These are phyloP conservation scores for Trichoderma brevicompactum DNA, from an alignment of 2,329 filamentous ascomycete genomes.

Conservation along the genomic window DNA sequence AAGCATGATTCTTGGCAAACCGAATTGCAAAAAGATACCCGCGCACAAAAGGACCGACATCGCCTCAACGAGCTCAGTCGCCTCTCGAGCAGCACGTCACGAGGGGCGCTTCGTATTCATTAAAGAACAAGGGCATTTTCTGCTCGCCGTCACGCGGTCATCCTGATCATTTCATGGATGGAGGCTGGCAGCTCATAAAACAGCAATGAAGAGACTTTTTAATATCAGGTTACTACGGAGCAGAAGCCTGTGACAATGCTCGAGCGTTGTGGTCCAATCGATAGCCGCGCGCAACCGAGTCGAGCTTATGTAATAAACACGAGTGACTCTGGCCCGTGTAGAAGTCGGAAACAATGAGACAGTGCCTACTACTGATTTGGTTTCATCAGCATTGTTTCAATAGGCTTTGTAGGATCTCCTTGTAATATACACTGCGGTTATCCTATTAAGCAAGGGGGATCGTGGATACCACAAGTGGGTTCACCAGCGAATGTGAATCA, in stretches of 20 bases:
- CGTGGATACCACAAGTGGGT: too few relatives aligned
- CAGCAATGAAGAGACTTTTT: neutral
- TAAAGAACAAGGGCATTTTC: neutral
- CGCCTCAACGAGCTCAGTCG: conserved; percentile 1
- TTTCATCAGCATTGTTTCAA: too few relatives aligned
- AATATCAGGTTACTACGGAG: neutral
- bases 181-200: neutral
- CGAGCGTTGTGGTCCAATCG: conserved; percentile 13
- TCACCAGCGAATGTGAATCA: too few relatives aligned
- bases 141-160: neutral
- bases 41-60: neutral
- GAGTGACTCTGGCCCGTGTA: too few relatives aligned
- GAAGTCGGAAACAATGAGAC: too few relatives aligned
- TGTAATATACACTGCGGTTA: too few relatives aligned
- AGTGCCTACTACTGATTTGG: too few relatives aligned
- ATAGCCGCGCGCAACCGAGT: conserved; percentile 9
- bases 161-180: too few relatives aligned
- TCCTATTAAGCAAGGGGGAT: too few relatives aligned
- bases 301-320: neutral
- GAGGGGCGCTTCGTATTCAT: neutral
- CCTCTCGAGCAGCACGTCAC: conserved; percentile 3
- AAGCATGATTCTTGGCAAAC: neutral
- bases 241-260: neutral
- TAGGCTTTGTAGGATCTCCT: too few relatives aligned
- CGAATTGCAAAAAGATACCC: neutral